Evolutionary conservation across 345 rosid species (phyloP).

Genomic region (Trapa incisa): DNA sequence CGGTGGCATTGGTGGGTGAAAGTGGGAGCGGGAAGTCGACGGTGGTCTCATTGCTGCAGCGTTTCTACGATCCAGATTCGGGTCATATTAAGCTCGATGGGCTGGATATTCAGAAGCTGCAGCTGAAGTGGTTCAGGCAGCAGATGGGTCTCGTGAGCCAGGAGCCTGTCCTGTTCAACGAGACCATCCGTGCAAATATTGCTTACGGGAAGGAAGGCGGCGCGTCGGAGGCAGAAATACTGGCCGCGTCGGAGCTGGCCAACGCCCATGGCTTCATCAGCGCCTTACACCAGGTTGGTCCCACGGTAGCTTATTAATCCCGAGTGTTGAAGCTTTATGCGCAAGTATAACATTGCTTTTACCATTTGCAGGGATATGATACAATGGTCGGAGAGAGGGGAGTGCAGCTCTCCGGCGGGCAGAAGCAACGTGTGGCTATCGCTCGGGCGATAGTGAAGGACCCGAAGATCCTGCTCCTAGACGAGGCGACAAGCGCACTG

Average conservation of each 20-base stretch:
- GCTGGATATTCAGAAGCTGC: conserved; percentile 18
- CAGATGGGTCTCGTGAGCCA: conserved; percentile 32
- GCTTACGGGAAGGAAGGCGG: conserved; percentile 27
- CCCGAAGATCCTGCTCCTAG: conserved; percentile 38
- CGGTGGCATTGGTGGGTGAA: conserved; percentile 29
- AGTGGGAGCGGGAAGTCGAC: conserved; percentile 36
- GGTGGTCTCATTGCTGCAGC: conserved; percentile 21
- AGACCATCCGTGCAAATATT: conserved; percentile 25
- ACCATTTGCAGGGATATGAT: conserved; percentile 11
- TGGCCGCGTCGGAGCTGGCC: conserved; percentile 22
- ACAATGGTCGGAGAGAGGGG: conserved; percentile 14
- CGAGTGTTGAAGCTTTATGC: too few relatives aligned
- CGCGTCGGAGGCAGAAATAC: conserved; percentile 23
- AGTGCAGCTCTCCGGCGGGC: conserved; percentile 13
- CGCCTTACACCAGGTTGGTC: conserved; percentile 17
- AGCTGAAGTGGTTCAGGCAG: conserved; percentile 24
- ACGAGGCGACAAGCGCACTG: conserved; percentile 31
- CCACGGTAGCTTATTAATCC: too few relatives aligned
- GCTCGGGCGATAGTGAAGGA: conserved; percentile 40
- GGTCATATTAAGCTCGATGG: conserved; percentile 27
- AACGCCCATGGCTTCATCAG: conserved; percentile 25
- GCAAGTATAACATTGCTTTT: too few relatives aligned
- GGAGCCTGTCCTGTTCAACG: conserved; percentile 22
- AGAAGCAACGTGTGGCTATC: conserved; percentile 18
- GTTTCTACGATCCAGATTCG: conserved; percentile 28